Base-by-base conservation (phyloP, 805 yeast species). In the Hanseniaspora valbyensis region DNA sequence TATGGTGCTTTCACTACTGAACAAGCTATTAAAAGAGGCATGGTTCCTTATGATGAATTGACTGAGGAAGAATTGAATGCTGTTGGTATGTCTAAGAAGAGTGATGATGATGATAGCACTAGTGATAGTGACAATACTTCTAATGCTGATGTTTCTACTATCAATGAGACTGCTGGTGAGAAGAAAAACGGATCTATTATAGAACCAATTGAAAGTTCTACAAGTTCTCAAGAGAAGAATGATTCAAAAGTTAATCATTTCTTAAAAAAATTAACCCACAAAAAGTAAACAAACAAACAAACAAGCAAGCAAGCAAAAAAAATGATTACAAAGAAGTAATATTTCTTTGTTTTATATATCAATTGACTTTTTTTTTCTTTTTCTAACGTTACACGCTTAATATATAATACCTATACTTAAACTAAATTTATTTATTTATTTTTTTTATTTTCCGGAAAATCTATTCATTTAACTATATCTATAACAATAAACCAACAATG, bases 1-100 rank as follows among this genome's bases (percentile, higher is more conserved):
- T 72, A 63, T 54, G 63, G 62, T 39, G 64, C 71, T 0, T 69
- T 67, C 52, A 62, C 67, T 13, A 66, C 60, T 29, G 67, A 66
- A 48, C 70, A 63, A 14, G 66, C 66, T 13, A 56, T 57, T 43
- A 56, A 56, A 54, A 61, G 56, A 45, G 63, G 62, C 34, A 55
- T 66, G 62, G 53, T 62, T 44, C 69, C 69, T 45, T 63, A 54
- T 56, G 55, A 60, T 39, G 65, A 62, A 53, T 50, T 64, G 19
- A 44, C 53, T 22, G 53, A 51, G 41, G 48, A 51, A 40, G 53
- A 51, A 25, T 29, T 51, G 24, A 38, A 44, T 33, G 40, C 14
- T 12, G 53, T 50, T 28, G 53, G 53, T 28, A 44, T 50, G 53
- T 39, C 45, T 25, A 50, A 44, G 24, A 13, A 22, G 6, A 29